A percentile compares a stretch with the other conserved stretches of the same genome.
phyloP scores from a whole-genome alignment of 495 filamentous ascomycete genomes.

The Rhizodiscina lignyota region DNA sequence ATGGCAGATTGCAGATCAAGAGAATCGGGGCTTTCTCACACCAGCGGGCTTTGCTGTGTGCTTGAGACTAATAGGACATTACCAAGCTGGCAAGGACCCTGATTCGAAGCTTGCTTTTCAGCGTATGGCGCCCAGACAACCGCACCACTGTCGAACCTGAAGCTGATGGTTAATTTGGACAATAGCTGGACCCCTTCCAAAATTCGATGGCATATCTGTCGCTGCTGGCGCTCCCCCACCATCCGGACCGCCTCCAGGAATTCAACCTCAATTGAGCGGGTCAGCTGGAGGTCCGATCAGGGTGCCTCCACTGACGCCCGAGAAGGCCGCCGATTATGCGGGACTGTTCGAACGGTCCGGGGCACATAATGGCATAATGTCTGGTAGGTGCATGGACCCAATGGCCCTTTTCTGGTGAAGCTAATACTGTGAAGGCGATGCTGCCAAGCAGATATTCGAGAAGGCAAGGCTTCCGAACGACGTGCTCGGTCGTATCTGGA shows the following conservation, averaged over 20 bases:
- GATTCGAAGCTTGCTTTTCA: slow-evolving; percentile 58
- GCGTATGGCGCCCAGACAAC: slow-evolving; percentile 28
- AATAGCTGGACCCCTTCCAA: slow-evolving; percentile 69
- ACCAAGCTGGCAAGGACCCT: slow-evolving; percentile 69
- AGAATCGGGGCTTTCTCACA: slow-evolving; percentile 86
- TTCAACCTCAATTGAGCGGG: slow-evolving; percentile 49
- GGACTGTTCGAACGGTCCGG: slow-evolving; percentile 76
- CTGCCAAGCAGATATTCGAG: slow-evolving; percentile 88
- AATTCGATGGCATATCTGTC: slow-evolving; percentile 62
- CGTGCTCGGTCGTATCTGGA: slow-evolving; percentile 83
- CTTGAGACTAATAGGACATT: slow-evolving; percentile 85
- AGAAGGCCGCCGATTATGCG: slow-evolving; percentile 77
- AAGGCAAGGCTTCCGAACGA: slow-evolving; percentile 82
- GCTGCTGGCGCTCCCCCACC: slow-evolving; percentile 17
- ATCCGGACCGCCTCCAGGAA: slow-evolving; percentile 22
- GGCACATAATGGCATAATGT: slow-evolving; percentile 62
- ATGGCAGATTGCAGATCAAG: slow-evolving; percentile 96
- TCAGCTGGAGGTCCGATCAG: slow-evolving; percentile 64
- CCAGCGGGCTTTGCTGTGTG: slow-evolving; percentile 83
- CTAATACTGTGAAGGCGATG: too few relatives aligned
- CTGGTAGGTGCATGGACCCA: too few relatives aligned
- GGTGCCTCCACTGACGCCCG: slow-evolving; percentile 77
- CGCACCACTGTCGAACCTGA: too few relatives aligned
- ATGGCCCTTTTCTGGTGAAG: too few relatives aligned
- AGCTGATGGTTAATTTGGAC: slow-evolving; percentile 8